Conservation (phyloP, 306 rosid genomes). For the Prosopis cineraria region DNA sequence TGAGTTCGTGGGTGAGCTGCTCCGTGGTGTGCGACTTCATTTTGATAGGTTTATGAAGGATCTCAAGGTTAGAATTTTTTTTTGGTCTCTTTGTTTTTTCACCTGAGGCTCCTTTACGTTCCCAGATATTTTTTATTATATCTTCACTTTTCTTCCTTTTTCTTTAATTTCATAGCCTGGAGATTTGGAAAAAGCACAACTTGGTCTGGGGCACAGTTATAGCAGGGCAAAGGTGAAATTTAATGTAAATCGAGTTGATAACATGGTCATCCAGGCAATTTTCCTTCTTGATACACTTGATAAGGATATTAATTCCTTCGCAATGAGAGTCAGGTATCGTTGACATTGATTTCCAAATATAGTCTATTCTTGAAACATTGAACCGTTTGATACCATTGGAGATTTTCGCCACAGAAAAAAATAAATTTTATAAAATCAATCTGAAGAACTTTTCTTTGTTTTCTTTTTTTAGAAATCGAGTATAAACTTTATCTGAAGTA, state of each 20-base stretch:
- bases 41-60: conserved; percentile 68
- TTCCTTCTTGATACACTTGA: conserved; percentile 95
- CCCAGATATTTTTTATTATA: not conserved
- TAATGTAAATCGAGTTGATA: conserved; percentile 94
- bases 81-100: not conserved
- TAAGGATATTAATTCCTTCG: conserved; percentile 86
- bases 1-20: conserved; percentile 74
- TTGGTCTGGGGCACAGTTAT: conserved; percentile 94
- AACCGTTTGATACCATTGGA: not conserved
- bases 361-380: not conserved
- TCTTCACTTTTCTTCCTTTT: not conserved
- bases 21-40: conserved; percentile 85
- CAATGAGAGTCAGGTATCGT: conserved; percentile 90
- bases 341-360: not conserved
- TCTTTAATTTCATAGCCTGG: conserved; percentile 54
- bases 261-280: conserved; percentile 98
- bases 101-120: not conserved
- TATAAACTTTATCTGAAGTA: not conserved
- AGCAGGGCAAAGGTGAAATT: conserved; percentile 98
- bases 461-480: not conserved
- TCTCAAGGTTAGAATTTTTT: conserved; percentile 64
- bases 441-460: not conserved
- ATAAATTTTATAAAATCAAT: not conserved
- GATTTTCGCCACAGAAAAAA: not conserved
- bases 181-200: conserved; percentile 90